Percentiles rank a stretch among this genome's conserved stretches.
Evolutionary conservation across 441 rosid species (phyloP).

Genomic region (Metrosideros polymorpha): DNA sequence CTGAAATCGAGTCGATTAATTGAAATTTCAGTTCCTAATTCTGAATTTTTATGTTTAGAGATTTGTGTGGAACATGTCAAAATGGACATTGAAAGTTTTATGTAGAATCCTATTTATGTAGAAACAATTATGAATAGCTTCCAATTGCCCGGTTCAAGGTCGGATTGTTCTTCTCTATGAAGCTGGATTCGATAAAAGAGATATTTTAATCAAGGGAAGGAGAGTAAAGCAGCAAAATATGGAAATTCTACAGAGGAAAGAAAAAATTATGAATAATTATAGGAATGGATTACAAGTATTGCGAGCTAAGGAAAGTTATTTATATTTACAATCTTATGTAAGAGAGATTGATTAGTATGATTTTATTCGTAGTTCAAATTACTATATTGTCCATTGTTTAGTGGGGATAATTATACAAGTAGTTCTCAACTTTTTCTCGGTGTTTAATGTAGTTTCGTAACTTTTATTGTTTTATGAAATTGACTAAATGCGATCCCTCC

Average conservation of each 20-base stretch:
- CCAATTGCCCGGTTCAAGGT: no score
- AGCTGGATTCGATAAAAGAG: no score
- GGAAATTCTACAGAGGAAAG: no score
- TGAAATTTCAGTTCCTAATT: neutral
- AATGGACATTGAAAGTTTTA: neutral
- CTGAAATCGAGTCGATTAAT: neutral
- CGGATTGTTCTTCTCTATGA: no score
- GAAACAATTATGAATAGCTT: no score
- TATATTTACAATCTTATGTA: neutral
- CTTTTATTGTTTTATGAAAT: neutral
- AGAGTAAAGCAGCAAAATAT: no score
- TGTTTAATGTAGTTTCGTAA: neutral
- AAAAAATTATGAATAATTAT: no score
- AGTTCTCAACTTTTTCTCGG: neutral
- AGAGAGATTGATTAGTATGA: neutral
- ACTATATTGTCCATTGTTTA: neutral
- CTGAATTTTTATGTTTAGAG: neutral
- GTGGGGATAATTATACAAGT: neutral
- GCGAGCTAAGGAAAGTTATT: neutral
- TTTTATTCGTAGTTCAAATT: neutral
- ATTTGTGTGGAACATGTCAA: neutral
- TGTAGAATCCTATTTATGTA: no score
- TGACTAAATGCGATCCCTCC: neutral
- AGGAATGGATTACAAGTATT: neutral
- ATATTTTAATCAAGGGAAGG: no score